Percentiles rank a stretch among this genome's conserved stretches.
Conservation (phyloP, 2,329 filamentous ascomycete genomes). For the Xylaria arbuscula region DNA sequence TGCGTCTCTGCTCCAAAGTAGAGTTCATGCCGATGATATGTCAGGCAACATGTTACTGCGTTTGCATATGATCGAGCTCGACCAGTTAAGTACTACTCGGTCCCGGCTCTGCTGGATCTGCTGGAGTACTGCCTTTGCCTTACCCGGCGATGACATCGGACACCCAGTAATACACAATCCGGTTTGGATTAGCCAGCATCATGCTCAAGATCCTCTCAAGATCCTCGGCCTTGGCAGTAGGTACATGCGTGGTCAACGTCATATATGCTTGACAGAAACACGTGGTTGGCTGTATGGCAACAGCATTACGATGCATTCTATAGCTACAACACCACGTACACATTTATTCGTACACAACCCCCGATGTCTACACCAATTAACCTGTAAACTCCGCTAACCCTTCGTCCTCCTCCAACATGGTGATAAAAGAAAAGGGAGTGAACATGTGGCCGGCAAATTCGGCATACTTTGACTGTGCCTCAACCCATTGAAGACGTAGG, state of each 20-base stretch:
- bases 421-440: conserved; percentile 80
- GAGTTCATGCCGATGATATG: not conserved
- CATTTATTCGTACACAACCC: conserved; percentile 38
- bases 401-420: conserved; percentile 76
- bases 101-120: too few species aligned
- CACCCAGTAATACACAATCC: not conserved
- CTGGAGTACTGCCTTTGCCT: too few species aligned
- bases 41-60: not conserved
- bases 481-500: conserved; percentile 83
- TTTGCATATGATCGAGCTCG: not conserved
- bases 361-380: conserved; percentile 37
- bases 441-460: conserved; percentile 82
- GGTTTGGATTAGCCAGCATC: not conserved
- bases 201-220: not conserved
- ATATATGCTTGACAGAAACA: conserved; percentile 1
- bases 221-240: not conserved
- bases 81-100: not conserved
- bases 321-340: conserved; percentile 35
- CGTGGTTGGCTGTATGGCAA: conserved; percentile 5
- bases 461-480: conserved; percentile 88
- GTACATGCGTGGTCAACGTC: not conserved
- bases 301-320: conserved; percentile 38
- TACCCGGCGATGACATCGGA: not conserved
- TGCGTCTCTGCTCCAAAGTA: not conserved
- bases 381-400: conserved; percentile 53